Conservation (phyloP, 805 yeast species). For the Monosporozyma siamensis region DNA sequence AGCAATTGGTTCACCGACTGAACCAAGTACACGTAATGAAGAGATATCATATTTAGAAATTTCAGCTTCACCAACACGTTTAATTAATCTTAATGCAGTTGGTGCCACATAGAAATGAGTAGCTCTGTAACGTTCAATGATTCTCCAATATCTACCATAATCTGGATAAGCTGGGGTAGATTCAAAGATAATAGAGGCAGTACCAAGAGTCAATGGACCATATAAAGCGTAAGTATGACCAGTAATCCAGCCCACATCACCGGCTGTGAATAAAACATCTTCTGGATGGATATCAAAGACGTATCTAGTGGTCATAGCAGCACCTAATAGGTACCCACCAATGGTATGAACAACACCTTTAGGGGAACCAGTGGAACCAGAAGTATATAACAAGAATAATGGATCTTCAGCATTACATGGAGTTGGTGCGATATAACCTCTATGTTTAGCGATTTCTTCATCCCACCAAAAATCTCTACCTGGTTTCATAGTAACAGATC, state of each 20-base stretch:
- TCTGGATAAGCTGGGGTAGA: conserved; percentile 97
- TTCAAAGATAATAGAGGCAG: conserved; percentile 88
- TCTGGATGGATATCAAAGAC: conserved; percentile 87
- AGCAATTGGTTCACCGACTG: conserved; percentile 98
- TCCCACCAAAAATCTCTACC: conserved; percentile 96
- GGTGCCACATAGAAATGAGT: conserved; percentile 98
- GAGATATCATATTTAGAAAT: conserved; percentile 74
- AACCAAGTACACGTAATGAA: conserved; percentile 86
- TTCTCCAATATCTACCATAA: conserved; percentile 93
- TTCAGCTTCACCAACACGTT: conserved; percentile 79
- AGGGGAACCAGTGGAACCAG: conserved; percentile 97
- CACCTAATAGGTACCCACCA: conserved; percentile 91
- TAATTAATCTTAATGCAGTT: conserved; percentile 87
- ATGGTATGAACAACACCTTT: conserved; percentile 95
- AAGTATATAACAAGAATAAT: conserved; percentile 86
- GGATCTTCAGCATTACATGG: conserved; percentile 92
- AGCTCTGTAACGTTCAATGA: conserved; percentile 79
- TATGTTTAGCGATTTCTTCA: conserved; percentile 71
- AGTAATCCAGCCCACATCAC: conserved; percentile 99
- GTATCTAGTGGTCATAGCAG: conserved; percentile 82
- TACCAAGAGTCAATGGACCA: conserved; percentile 85
- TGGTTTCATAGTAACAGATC: conserved; percentile 57
- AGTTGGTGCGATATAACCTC: conserved; percentile 78
- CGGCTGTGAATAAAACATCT: conserved; percentile 90
- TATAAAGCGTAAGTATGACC: conserved; percentile 95